Percentiles rank a stretch among this genome's conserved stretches.
phyloP scores from a whole-genome alignment of 2,329 filamentous ascomycete genomes.

The Bretziella fagacearum region DNA sequence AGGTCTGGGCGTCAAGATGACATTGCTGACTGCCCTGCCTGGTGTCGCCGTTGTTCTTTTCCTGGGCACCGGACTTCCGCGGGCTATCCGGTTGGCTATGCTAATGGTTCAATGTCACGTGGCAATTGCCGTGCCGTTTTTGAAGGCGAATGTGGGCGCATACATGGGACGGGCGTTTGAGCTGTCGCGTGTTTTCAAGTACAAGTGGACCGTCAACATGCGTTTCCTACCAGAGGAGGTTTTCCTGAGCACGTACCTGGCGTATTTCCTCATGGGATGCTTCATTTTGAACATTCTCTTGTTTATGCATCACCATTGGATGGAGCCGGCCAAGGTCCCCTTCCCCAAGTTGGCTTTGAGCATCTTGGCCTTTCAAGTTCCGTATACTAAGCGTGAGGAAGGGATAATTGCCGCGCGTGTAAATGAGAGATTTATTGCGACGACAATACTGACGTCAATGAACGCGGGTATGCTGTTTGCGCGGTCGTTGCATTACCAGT shows the following conservation, averaged over 20 bases:
- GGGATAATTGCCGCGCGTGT: conserved; percentile 38
- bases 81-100: conserved; percentile 51
- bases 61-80: conserved; percentile 51
- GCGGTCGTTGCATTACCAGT: conserved; percentile 83
- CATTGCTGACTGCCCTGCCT: conserved; percentile 63
- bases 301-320: conserved; percentile 55
- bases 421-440: conserved; percentile 57
- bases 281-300: conserved; percentile 49
- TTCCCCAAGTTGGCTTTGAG: conserved; percentile 35
- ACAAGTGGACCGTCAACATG: conserved; percentile 99
- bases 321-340: conserved; percentile 46
- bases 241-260: conserved; percentile 57
- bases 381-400: conserved; percentile 36
- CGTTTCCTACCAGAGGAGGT: conserved; percentile 71
- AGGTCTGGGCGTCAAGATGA: conserved; percentile 92
- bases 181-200: conserved; percentile 77
- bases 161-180: conserved; percentile 81
- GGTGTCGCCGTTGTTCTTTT: conserved; percentile 63
- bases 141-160: conserved; percentile 43
- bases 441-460: conserved; percentile 58
- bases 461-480: conserved; percentile 71
- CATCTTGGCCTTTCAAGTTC: conserved; percentile 27
- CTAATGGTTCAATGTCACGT: conserved; percentile 68
- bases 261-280: conserved; percentile 44
- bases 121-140: conserved; percentile 48